A percentile compares a stretch with the other conserved stretches of the same genome.
phyloP scores from a whole-genome alignment of 1,284 basidiomycete genomes.

The Violaceomyces palustris region DNA sequence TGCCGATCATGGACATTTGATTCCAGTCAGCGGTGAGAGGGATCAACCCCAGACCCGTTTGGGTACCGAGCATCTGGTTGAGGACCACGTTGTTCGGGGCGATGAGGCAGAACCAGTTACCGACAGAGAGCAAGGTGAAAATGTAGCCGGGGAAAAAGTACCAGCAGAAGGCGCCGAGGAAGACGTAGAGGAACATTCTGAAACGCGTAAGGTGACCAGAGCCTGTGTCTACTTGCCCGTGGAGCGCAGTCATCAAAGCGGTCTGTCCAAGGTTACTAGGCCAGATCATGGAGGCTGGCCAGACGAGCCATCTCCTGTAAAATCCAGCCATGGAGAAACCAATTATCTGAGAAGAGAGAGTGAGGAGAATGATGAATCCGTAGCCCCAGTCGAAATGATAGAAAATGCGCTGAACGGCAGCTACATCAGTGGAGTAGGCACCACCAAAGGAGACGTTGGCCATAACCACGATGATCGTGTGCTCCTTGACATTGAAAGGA shows the following conservation, averaged over 20 bases:
- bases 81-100: conserved; percentile 38
- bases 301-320: conserved; percentile 29
- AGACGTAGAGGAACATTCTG: conserved; percentile 28
- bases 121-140: conserved; percentile 34
- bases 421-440: too few relatives aligned
- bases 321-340: conserved; percentile 41
- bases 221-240: conserved; percentile 18
- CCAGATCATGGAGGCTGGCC: conserved; percentile 46
- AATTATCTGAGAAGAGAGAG: conserved; percentile 55
- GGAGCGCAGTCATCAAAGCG: conserved; percentile 41
- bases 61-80: conserved; percentile 41
- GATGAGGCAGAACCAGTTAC: conserved; percentile 47
- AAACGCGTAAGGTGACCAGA: conserved; percentile 55
- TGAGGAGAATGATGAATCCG: conserved; percentile 54
- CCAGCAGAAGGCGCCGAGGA: conserved; percentile 65
- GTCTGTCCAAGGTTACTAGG: conserved; percentile 37
- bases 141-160: conserved; percentile 56
- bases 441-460: too few relatives aligned
- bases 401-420: conserved; percentile 24
- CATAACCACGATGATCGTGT: conserved; percentile 36
- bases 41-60: conserved; percentile 25
- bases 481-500: conserved; percentile 48
- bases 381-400: conserved; percentile 43
- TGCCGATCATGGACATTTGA: conserved; percentile 23
- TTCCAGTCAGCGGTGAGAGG: conserved; percentile 45